Conservation (phyloP, 345 rosid genomes). For the Bretschneidera sinensis region DNA sequence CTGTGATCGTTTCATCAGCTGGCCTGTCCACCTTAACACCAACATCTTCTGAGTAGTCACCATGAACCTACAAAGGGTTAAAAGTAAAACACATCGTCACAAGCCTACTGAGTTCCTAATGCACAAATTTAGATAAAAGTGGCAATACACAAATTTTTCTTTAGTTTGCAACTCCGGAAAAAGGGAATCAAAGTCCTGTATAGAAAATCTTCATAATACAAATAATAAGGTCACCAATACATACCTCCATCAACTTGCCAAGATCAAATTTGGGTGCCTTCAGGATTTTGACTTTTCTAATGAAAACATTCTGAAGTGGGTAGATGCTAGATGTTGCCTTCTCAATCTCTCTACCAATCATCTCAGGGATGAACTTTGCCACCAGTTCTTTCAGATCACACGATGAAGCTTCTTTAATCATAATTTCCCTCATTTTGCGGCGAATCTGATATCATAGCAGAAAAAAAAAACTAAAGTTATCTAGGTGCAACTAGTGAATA, state of each 20-base stretch:
- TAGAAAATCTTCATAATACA: too few species aligned
- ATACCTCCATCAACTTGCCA: constrained; percentile 95
- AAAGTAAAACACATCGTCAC: not conserved
- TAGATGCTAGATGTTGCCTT: constrained; percentile 77
- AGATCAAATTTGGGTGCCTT: constrained; percentile 97
- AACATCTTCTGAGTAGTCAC: constrained; percentile 61
- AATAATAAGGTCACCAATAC: not conserved
- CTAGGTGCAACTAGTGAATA: not conserved
- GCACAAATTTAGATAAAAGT: not conserved
- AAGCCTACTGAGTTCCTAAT: too few species aligned
- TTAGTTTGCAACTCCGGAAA: too few species aligned
- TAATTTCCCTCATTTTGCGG: constrained; percentile 87
- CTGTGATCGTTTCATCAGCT: constrained; percentile 52
- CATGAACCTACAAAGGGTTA: constrained; percentile 56
- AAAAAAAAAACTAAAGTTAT: too few species aligned
- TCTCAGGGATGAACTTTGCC: constrained; percentile 71
- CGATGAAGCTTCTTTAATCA: constrained; percentile 74
- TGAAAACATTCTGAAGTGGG: constrained; percentile 85
- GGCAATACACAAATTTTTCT: not conserved
- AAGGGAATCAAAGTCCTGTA: too few species aligned
- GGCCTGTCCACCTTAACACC: constrained; percentile 61
- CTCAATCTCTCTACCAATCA: constrained; percentile 85
- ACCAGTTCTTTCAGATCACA: constrained; percentile 91
- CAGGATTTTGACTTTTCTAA: constrained; percentile 88
- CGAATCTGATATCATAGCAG: constrained; percentile 51